A percentile compares a stretch with the other conserved stretches of the same genome.
These are phyloP conservation scores for Lachancea quebecensis DNA, from an alignment of 805 yeast genomes.

Conservation along the genomic window DNA sequence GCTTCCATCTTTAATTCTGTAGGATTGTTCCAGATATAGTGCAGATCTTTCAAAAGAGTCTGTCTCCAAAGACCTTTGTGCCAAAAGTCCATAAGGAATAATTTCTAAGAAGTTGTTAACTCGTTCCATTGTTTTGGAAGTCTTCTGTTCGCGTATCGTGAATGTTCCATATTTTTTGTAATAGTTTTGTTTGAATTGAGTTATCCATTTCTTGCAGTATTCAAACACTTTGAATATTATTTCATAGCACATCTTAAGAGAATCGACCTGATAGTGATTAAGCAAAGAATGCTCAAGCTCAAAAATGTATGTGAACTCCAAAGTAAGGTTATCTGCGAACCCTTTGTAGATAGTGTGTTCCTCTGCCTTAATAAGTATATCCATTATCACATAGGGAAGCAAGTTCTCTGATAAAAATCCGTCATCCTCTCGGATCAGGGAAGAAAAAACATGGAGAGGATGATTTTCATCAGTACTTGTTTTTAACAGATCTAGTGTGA, in stretches of 20 bases:
- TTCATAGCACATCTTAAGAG: slow-evolving; percentile 58
- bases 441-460: slow-evolving; percentile 59
- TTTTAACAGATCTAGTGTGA: slow-evolving; percentile 60
- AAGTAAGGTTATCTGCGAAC: slow-evolving; percentile 38
- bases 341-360: slow-evolving; percentile 35
- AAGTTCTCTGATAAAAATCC: slow-evolving; percentile 60
- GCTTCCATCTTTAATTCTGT: slow-evolving; percentile 34
- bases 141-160: slow-evolving; percentile 21
- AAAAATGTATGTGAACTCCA: slow-evolving; percentile 58
- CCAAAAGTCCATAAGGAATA: slow-evolving; percentile 66
- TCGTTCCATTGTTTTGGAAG: slow-evolving; percentile 22
- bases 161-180: slow-evolving; percentile 24
- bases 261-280: slow-evolving; percentile 52
- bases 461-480: slow-evolving; percentile 28
- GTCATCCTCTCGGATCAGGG: slow-evolving; percentile 63
- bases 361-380: slow-evolving; percentile 49
- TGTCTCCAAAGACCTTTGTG: slow-evolving; percentile 72
- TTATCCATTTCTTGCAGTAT: slow-evolving; percentile 72
- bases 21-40: slow-evolving; percentile 73
- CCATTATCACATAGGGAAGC: slow-evolving; percentile 69
- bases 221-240: slow-evolving; percentile 74
- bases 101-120: slow-evolving; percentile 44
- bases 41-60: slow-evolving; percentile 84
- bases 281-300: slow-evolving; percentile 38
- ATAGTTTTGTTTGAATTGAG: slow-evolving; percentile 34